phyloP scores from a whole-genome alignment of 148 eudicot species.

The Gaultheria prostrata region DNA sequence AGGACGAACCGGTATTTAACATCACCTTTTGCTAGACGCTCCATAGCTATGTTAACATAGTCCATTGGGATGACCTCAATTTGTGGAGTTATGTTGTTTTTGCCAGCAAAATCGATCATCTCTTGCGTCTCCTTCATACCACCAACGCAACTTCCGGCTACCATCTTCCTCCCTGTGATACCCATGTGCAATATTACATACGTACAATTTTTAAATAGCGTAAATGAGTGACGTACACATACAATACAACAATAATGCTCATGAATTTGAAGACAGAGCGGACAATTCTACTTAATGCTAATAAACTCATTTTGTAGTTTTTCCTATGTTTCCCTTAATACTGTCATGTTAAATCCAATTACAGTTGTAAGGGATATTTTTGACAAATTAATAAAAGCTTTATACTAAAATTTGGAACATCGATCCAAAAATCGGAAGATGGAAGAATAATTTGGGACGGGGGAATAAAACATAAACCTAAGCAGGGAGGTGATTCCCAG shows the following conservation, averaged over 20 bases:
- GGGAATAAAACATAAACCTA: neutral
- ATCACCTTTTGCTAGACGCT: neutral
- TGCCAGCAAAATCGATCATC: constrained; percentile 13
- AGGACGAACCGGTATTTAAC: constrained; percentile 11
- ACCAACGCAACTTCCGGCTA: constrained; percentile 8
- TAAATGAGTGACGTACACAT: neutral
- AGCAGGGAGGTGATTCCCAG: neutral
- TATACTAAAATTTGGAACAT: neutral
- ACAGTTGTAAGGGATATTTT: no score
- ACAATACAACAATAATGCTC: neutral
- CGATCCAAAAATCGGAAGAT: neutral
- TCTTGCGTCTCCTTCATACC: constrained; percentile 15
- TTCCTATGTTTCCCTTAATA: neutral
- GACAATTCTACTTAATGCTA: neutral
- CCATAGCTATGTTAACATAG: constrained; percentile 13
- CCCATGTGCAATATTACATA: no score
- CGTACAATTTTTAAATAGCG: no score
- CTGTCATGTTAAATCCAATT: neutral
- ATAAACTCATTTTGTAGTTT: no score
- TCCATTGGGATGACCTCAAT: constrained; percentile 14
- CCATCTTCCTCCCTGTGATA: constrained; percentile 3
- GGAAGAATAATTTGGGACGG: neutral
- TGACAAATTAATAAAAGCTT: no score
- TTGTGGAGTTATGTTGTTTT: constrained; percentile 1
- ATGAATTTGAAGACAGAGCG: neutral